Base-by-base conservation (phyloP, 495 filamentous ascomycete species). In the Lasiosphaeria ovina region DNA sequence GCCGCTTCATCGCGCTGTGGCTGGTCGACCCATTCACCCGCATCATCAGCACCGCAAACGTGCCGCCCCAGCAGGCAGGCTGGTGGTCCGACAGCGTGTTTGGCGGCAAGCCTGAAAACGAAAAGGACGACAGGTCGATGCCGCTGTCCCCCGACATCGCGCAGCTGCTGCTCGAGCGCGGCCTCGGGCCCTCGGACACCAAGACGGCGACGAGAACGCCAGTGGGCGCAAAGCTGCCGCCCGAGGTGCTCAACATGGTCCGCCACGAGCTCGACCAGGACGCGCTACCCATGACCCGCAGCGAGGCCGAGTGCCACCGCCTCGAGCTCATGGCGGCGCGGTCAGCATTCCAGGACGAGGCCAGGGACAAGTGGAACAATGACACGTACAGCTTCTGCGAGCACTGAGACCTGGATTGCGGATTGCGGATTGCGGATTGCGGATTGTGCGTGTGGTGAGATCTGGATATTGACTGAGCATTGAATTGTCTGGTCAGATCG, bases 1-100 rank as follows among this genome's bases (percentile, higher is more conserved):
- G 80, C 8, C 79, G 82, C 55, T 80, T 86, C 59, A 70, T 87
- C 2, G 82, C 79, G 0, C 62, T 87, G 14, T 87, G 79, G 66
- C 71, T 88, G 3, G 77, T 88, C 3, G 82, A 86, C 65, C 85
- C 84, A 0, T 54, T 75, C 45, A 58, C 64, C 12, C 75, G 76
- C 2, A 74, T 88, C 54, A 76, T 77, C 52, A 80, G 75, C 0
- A 83, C 84, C 0, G 79, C 78, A 16, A 85, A 86, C 63, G 77
- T 87, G 0, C 84, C 84, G 0, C 83, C 82, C 3, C 84, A 80
- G 61, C 71, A 71, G 57, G 47, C 44, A 8, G 68, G 77, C 36
- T 80, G 76, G 77, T 77, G 73, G 75, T 53, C 49, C 1, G 76
- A 77, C 40, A 55, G 62, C 12, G 62, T 58, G n/a, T 66, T 70